Base-by-base conservation (phyloP, 352 stramenopile species). In the Saprolegnia diclina region DNA sequence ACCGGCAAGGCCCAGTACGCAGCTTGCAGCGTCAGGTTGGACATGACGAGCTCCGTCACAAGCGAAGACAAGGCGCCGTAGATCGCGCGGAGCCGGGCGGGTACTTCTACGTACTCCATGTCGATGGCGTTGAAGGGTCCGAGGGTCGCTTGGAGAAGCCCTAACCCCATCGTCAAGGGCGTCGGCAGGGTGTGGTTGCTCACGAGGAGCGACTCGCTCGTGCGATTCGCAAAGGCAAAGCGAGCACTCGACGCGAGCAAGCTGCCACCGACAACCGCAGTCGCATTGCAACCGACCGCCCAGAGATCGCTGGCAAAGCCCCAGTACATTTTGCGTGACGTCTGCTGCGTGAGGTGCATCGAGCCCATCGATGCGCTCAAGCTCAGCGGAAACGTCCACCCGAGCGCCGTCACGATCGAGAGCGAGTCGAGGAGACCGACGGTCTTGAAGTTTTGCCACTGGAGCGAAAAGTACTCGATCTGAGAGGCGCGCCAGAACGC, bases 381-480 rank as follows among this genome's bases (percentile, higher is more conserved):
- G 10, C 18, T 53, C 29, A 65, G n/a, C 14, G 57, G 57, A 55
- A 53, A 65, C n/a, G n/a, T 53, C 29, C 22, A 52, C n/a, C 57
- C 57, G 26, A 65, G 32, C 10, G 57, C 29, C 7, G 22, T 53
- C 1, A 26, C 16, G 6, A 65, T 40, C 14, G n/a, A 54, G n/a
- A 65, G 18, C 26, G 37, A 21, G 32, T 65, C 57, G 24, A 55
- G 5, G 1, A 65, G 13, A 0, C 57, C 57, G 11, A 38, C 16
- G 40, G 29, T 65, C 37, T 65, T 65, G 26, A 65, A 65, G 26
- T 65, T 65, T 65, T 65, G 57, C 57, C 57, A 65, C 22, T 65
- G 57, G 19, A 40, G 22, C 26, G 22, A 4, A 40, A 65, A 65
- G n/a, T n/a, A 16, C 1, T 35, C 10, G 22, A 65, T 29, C 1